Conservation (phyloP, 2,329 filamentous ascomycete species). For the Didymella pinodella region DNA sequence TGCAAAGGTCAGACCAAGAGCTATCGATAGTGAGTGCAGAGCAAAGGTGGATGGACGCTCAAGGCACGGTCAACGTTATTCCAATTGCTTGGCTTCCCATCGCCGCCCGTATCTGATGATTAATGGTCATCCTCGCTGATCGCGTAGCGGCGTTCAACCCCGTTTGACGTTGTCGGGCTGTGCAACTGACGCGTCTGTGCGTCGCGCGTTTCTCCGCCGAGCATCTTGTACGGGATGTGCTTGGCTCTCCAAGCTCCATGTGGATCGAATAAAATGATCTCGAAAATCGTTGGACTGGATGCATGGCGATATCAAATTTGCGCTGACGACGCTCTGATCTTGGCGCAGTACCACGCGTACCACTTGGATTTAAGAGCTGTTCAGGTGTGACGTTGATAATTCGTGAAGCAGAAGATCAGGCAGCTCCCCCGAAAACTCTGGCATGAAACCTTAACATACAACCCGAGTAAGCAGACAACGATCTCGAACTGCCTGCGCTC, state of each 20-base stretch:
- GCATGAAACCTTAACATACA: too few species aligned
- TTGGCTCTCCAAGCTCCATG: not conserved
- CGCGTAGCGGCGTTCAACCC: slow-evolving; percentile 9
- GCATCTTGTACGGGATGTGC: not conserved
- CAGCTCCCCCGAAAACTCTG: too few species aligned
- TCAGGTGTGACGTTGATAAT: too few species aligned
- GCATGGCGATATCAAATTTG: not conserved
- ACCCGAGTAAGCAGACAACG: too few species aligned
- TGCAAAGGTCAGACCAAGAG: not conserved
- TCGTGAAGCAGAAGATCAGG: too few species aligned
- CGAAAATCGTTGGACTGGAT: not conserved
- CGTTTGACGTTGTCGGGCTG: slow-evolving; percentile 9
- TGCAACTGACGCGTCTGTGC: slow-evolving; percentile 12
- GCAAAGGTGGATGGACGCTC: not conserved
- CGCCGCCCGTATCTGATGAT: slow-evolving; percentile 16
- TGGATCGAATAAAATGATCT: not conserved
- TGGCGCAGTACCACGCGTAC: not conserved
- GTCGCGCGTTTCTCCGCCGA: not conserved
- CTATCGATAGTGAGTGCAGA: not conserved
- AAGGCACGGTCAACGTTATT: not conserved
- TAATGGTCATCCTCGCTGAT: slow-evolving; percentile 18
- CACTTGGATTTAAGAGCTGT: not conserved
- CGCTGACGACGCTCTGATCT: not conserved
- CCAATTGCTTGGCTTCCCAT: slow-evolving; percentile 9
- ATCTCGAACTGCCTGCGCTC: too few species aligned